phyloP scores from a whole-genome alignment of 2,329 filamentous ascomycete species.

The Phialemonium atrogriseum region DNA sequence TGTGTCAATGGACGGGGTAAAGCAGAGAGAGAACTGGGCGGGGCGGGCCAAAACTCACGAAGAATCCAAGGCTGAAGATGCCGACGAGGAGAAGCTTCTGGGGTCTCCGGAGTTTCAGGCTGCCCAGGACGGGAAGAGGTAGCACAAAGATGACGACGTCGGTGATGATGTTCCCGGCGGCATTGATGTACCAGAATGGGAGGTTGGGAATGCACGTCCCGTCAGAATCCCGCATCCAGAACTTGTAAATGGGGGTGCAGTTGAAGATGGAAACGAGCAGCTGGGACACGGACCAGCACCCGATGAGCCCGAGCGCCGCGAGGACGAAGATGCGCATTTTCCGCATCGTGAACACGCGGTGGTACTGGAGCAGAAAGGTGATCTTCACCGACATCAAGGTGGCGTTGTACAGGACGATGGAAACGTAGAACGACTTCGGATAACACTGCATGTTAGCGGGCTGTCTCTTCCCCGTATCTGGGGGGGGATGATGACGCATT shows the following conservation, averaged over 20 bases:
- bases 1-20: neutral
- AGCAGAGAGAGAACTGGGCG: no score
- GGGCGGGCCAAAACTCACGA: no score
- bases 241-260: constrained; percentile 25
- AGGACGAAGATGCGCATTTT: constrained; percentile 22
- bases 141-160: constrained; percentile 28
- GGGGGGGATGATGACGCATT: no score
- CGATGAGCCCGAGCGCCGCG: constrained; percentile 21
- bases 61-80: constrained; percentile 30
- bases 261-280: constrained; percentile 25
- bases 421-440: constrained; percentile 26
- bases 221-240: constrained; percentile 20
- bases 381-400: constrained; percentile 26
- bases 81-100: constrained; percentile 24
- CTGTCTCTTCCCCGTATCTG: no score
- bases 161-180: constrained; percentile 27
- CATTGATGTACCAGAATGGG: constrained; percentile 26
- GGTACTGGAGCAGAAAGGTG: constrained; percentile 29
- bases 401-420: constrained; percentile 27
- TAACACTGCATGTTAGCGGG: neutral
- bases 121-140: constrained; percentile 24
- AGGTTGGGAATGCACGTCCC: constrained; percentile 23
- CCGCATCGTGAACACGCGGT: constrained; percentile 24
- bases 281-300: constrained; percentile 26
- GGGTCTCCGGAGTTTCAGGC: constrained; percentile 22